A percentile compares a stretch with the other conserved stretches of the same genome.
Evolutionary conservation across 2,329 filamentous ascomycete genomes (phyloP).

Genomic region (Myrmaecium sp.): DNA sequence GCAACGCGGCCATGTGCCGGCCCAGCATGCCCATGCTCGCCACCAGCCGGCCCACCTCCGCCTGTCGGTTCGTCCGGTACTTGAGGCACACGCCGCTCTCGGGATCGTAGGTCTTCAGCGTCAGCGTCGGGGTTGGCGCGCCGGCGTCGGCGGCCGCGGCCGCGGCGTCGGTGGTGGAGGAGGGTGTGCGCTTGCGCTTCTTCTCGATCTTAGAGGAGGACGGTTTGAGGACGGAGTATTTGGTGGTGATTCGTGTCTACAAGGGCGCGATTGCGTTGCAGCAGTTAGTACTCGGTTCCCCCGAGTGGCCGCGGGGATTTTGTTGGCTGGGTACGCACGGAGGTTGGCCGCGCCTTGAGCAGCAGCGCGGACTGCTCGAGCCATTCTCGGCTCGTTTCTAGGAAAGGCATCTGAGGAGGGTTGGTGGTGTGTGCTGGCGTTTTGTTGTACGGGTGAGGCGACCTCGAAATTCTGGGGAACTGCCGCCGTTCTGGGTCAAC

Average conservation of each 20-base stretch:
- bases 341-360: conserved; percentile 68
- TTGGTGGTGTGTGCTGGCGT: conserved; percentile 5
- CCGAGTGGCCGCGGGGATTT: not conserved
- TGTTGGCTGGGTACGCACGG: conserved; percentile 37
- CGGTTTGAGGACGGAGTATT: conserved; percentile 56
- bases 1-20: conserved; percentile 38
- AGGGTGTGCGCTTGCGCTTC: conserved; percentile 14
- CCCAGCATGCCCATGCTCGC: conserved; percentile 59
- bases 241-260: conserved; percentile 80
- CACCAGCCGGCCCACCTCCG: conserved; percentile 74
- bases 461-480: no score
- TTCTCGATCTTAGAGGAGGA: conserved; percentile 15
- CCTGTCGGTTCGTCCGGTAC: conserved; percentile 79
- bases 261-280: conserved; percentile 1
- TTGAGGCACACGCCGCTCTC: conserved; percentile 67
- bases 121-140: conserved; percentile 48
- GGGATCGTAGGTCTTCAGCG: conserved; percentile 81
- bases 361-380: conserved; percentile 75
- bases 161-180: conserved; percentile 2
- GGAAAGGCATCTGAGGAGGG: conserved; percentile 52
- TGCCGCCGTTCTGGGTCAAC: no score
- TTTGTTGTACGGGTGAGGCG: conserved; percentile 4
- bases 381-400: conserved; percentile 76
- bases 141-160: conserved; percentile 8
- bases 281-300: conserved; percentile 3